Evolutionary conservation across 1,139 yeast genomes (phyloP), one percentile per base, ranked within the genome.

Genomic region (Pneumocystis murina): DNA sequence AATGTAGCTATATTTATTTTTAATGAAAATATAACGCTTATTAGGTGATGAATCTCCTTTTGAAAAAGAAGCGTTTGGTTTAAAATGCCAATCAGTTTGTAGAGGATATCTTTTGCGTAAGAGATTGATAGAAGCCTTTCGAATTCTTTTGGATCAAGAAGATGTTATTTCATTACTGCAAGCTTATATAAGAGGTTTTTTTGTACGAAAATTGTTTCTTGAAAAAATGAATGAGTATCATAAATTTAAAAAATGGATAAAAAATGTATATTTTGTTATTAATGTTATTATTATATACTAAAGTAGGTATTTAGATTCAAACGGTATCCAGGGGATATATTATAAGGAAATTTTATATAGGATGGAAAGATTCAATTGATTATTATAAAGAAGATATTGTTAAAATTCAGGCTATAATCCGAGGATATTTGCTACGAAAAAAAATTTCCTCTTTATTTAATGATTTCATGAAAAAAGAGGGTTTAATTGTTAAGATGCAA

Each of bases 261-360:
- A 16, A 48, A 48, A 48, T 12, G 55, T 48, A 48, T 48, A 24
- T 48, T 48, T 24, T 10, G 28, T 48, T 24, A 48, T 48, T 24
- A 12, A 5, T 12, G 8, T 48, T 12, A 48, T 48, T 48, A 24
- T 48, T 48, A 14, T 48, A 41, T 43, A 43, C 28, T 48, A 20
- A 48, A 48, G 12, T 24, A 24, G 54, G 59, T 36, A 43, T 62
- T 2, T 82, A 79, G 41, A 70, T 83, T 1, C 86, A 83, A 69
- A 74, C 82, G 57, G 76, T 81, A 66, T 75, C 78, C 0, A 76
- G 85, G 67, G 87, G 84, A 39, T 84, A 80, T 1, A 68, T 80
- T 3, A 68, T 78, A 0, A 75, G 87, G 67, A 75, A 78, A 2
- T 75, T 73, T 54, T 71, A 82, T 62, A 20, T 16, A 20, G 28